Evolutionary conservation across 2,329 filamentous ascomycete species (phyloP), one percentile per base, ranked within the genome.

Genomic region (Claviceps pazoutovae): DNA sequence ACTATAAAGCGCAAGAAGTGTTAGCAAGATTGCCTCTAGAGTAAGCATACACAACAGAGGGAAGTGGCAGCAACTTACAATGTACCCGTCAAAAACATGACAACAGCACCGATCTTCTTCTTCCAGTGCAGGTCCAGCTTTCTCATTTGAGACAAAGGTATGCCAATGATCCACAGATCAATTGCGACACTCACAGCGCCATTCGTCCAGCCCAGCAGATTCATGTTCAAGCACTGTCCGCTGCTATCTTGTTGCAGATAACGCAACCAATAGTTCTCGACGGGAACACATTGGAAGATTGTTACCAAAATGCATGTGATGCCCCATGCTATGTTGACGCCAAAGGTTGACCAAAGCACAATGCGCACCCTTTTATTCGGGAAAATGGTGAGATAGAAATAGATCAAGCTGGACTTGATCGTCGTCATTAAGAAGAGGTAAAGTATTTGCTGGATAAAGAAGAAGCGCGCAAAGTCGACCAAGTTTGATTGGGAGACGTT

Each of bases 401-500:
- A 43, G 38, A 51, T 13, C 43, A 54, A 39, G 21, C 48, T 53
- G 8, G 51, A 23, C 19, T 53, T 53, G 45, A 53, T 49, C 16
- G 23, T 36, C 5, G 45, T 51, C 39, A 50, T 50, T 23, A 53
- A 45, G 16, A 51, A 46, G 16, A 54, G 8, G n/a, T 54, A 53
- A 14, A 54, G 39, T n/a, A 53, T 48, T 19, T 54, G 47, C 37
- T 52, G 50, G 19, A 50, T 47, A 23, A 48, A 54, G 16, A 54
- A 52, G 38, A 42, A 54, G 17, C 37, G 36, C 11, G 47, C 50
- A 37, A 54, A 54, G 16, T 47, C 43, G 43, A 48, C 53, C 14
- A 52, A 23, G 2, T 37, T 16, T 14, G 47, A 26, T 16, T 56
- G 50, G 16, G 34, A 49, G 0, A 67, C 53, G 2, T 64, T 66